phyloP scores from a whole-genome alignment of 768 basidiomycete genomes.

The Chalciporus chontae region DNA sequence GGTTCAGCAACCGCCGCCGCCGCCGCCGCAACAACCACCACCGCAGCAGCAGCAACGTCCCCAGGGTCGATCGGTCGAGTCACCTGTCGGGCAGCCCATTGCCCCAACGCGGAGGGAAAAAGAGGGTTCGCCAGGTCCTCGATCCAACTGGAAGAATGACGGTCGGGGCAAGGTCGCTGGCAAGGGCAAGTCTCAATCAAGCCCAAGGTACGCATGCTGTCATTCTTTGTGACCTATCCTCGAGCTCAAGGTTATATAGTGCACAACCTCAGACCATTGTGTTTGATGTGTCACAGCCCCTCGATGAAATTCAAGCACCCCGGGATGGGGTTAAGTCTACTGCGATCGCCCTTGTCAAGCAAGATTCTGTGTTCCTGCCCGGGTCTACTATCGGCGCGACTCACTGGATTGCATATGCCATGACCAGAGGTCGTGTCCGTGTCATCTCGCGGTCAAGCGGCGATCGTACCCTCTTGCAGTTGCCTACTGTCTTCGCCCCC shows the following conservation, averaged over 20 bases:
- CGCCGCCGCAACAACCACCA: not conserved
- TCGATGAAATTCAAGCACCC: conserved; percentile 74
- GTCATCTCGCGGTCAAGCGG: conserved; percentile 88
- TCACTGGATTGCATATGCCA: conserved; percentile 90
- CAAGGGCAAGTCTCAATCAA: conserved; percentile 47
- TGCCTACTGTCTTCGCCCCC: conserved; percentile 58
- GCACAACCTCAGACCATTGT: conserved; percentile 64
- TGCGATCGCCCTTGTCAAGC: conserved; percentile 83
- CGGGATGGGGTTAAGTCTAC: conserved; percentile 82
- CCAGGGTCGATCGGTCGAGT: conserved; percentile 49
- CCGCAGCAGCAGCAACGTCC: conserved; percentile 37
- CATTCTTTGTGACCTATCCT: not conserved
- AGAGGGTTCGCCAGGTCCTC: conserved; percentile 66
- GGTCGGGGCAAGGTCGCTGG: conserved; percentile 34
- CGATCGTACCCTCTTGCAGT: conserved; percentile 80
- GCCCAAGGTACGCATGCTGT: conserved; percentile 48
- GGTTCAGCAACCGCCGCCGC: conserved; percentile 38
- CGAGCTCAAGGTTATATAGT: conserved; percentile 32
- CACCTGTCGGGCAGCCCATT: conserved; percentile 44
- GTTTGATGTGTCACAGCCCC: conserved; percentile 69
- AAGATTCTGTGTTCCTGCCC: conserved; percentile 78
- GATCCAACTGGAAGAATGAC: conserved; percentile 40
- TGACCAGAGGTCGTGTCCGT: conserved; percentile 88
- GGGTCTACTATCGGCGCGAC: conserved; percentile 89
- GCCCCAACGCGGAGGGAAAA: conserved; percentile 52